Evolutionary conservation across 441 rosid genomes (phyloP).

Genomic region (Pelargonium australe): DNA sequence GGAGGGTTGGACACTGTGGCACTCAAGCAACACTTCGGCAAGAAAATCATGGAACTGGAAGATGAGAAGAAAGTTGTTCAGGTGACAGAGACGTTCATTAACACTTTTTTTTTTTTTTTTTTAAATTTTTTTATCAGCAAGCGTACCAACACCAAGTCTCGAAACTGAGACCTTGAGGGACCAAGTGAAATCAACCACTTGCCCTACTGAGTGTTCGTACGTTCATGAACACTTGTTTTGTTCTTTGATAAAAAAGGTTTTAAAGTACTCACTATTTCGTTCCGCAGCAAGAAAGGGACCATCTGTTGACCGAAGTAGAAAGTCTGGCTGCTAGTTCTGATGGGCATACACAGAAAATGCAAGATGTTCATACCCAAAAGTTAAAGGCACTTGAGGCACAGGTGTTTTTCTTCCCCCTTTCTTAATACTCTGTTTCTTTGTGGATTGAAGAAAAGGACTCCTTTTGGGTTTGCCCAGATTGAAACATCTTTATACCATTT

Average conservation of each 20-base stretch:
- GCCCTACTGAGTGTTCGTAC: background rate
- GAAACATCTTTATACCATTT: constrained; percentile 14
- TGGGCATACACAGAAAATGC: constrained; percentile 81
- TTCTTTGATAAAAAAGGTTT: constrained; percentile 11
- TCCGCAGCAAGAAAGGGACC: constrained; percentile 87
- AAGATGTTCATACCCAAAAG: constrained; percentile 77
- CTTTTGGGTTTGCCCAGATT: background rate
- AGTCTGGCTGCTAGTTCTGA: constrained; percentile 69
- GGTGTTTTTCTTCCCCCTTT: constrained; percentile 25
- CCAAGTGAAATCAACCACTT: too few relatives aligned
- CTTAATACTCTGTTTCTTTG: constrained; percentile 3
- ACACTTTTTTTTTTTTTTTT: too few relatives aligned
- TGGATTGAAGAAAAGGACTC: background rate
- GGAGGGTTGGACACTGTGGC: constrained; percentile 65
- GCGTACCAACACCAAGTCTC: too few relatives aligned
- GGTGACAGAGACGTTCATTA: constrained; percentile 31
- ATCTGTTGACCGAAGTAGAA: constrained; percentile 77
- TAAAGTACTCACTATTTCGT: constrained; percentile 15
- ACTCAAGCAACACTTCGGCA: constrained; percentile 91
- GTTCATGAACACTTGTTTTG: constrained; percentile 13
- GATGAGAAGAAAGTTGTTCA: constrained; percentile 87
- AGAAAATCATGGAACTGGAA: constrained; percentile 84
- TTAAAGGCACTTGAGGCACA: constrained; percentile 82
- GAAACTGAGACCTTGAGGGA: too few relatives aligned
- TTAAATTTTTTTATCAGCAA: too few relatives aligned